Conservation (phyloP, 129 eudicot genomes). For the Pittosporum tobira region DNA sequence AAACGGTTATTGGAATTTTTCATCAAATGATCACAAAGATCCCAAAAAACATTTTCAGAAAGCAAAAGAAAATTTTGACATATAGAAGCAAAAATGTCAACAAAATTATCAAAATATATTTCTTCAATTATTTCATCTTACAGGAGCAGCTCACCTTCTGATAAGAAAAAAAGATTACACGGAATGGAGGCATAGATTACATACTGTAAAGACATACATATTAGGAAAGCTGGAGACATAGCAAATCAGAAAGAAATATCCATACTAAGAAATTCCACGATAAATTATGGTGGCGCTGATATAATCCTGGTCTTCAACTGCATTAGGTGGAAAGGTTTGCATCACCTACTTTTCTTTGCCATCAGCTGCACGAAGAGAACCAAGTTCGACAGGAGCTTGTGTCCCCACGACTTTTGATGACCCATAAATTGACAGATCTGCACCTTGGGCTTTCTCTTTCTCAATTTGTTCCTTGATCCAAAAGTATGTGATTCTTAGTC, state of each 20-base stretch:
- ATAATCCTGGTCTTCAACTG: neutral
- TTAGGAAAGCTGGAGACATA: neutral
- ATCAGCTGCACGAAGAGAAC: slow-evolving; percentile 96
- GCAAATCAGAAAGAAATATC: neutral
- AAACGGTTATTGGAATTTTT: neutral
- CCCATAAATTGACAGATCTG: slow-evolving; percentile 64
- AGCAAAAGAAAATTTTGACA: neutral
- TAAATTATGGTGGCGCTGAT: slow-evolving; percentile 8
- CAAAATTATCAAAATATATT: neutral
- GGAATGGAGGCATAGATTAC: neutral
- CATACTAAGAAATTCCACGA: slow-evolving; percentile 2
- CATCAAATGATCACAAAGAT: neutral
- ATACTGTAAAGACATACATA: neutral
- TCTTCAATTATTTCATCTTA: neutral
- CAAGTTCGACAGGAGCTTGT: slow-evolving; percentile 91
- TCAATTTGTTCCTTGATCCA: slow-evolving; percentile 97
- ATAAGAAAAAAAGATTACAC: neutral
- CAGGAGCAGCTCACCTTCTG: neutral
- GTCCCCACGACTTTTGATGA: slow-evolving; percentile 96
- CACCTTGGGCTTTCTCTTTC: slow-evolving; percentile 72
- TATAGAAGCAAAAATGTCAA: neutral
- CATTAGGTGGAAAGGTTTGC: neutral
- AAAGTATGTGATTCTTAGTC: slow-evolving; percentile 87
- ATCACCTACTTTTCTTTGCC: slow-evolving; percentile 57
- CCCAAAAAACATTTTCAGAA: neutral